phyloP scores from a whole-genome alignment of 2,329 filamentous ascomycete species.

The Lizonia empirigonia region DNA sequence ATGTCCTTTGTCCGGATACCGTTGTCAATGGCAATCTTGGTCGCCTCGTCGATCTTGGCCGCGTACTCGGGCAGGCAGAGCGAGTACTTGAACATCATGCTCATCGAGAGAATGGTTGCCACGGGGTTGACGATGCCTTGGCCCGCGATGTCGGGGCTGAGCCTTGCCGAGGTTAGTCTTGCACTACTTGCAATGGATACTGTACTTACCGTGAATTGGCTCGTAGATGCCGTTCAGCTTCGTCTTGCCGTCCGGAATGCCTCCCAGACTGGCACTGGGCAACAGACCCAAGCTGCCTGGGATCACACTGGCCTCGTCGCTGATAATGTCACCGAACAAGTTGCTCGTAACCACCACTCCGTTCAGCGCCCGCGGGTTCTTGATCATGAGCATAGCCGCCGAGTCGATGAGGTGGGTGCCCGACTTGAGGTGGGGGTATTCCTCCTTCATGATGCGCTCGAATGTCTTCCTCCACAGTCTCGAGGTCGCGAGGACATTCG shows the following conservation, averaged over 20 bases:
- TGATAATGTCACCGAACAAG: conserved; percentile 94
- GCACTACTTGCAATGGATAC: neutral
- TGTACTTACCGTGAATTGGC: conserved; percentile 82
- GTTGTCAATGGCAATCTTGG: conserved; percentile 77
- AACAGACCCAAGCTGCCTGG: conserved; percentile 87
- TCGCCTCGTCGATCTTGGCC: conserved; percentile 78
- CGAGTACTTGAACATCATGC: conserved; percentile 96
- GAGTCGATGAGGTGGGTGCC: conserved; percentile 93
- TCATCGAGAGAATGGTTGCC: conserved; percentile 87
- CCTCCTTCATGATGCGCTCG: conserved; percentile 79
- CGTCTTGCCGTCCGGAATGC: conserved; percentile 82
- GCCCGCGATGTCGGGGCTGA: conserved; percentile 94
- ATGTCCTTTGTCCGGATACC: conserved; percentile 84
- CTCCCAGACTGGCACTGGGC: conserved; percentile 84
- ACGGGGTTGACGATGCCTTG: conserved; percentile 91
- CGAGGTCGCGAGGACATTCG: conserved; percentile 90
- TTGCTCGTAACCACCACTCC: conserved; percentile 93
- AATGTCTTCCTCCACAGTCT: conserved; percentile 89
- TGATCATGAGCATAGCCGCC: conserved; percentile 97
- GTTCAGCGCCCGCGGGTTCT: conserved; percentile 86
- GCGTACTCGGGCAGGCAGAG: conserved; percentile 79
- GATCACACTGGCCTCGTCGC: conserved; percentile 93
- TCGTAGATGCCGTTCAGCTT: conserved; percentile 95
- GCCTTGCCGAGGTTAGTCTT: conserved; percentile 55
- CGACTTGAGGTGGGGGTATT: conserved; percentile 85